Evolutionary conservation across 2,329 filamentous ascomycete genomes (phyloP), one percentile per base, ranked within the genome.

Genomic region (Colletotrichum aenigma): DNA sequence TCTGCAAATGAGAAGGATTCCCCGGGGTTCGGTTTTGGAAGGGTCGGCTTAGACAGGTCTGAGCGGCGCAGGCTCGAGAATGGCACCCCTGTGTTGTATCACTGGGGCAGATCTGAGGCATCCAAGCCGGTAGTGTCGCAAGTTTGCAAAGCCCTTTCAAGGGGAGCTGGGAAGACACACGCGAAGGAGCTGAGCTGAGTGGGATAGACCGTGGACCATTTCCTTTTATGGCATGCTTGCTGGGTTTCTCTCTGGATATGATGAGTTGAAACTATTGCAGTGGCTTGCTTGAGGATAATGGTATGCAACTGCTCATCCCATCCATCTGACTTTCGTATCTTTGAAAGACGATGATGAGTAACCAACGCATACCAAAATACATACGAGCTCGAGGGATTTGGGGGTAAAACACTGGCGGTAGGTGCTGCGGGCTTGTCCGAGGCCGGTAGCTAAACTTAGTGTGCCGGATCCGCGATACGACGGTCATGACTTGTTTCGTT

Each of bases 121-220:
- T 75, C 74, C 65, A 66, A 75, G 71, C 71, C 74, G 71, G 52
- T 61, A 75, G 71, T 76, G 71, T 71, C 66, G 71, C 58, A 76
- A 74, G 64, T 69, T 60, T n/a, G 43, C 43, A 52, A 34, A 56
- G 55, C 28, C 8, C 32, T 70, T 60, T 36, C 28, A 9, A 56
- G 30, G 34, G 36, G 34, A 48, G 48, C 52, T 66, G 60, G 52
- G 62, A n/a, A 64, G n/a, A 64, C 13, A 64, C 58, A 18, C 34
- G 43, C 34, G 28, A 66, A 52, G 43, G 43, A 52, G n/a, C 43
- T 21, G 38, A 21, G 26, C 32, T 18, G 65, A 30, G 21, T 28
- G 26, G 24, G 55, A 30, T n/a, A 32, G 21, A 15, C 66, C 66
- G 38, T 65, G 15, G 34, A 24, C n/a, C 26, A 43, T 70, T 74